Base-by-base conservation (phyloP, 257 asterid species). In the Capsicum rhomboideum region DNA sequence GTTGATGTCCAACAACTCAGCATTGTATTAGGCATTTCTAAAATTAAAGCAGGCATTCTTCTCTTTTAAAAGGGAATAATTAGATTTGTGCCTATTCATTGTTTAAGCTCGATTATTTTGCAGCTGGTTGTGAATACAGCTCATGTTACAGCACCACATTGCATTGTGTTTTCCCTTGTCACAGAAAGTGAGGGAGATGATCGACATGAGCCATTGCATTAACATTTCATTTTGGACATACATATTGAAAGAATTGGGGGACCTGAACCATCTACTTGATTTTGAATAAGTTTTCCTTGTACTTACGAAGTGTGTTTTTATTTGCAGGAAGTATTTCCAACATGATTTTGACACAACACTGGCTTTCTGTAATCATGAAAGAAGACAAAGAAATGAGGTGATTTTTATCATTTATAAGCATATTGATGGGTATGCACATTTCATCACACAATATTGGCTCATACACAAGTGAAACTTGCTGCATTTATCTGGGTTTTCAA, bases 311-410 rank as follows among this genome's bases (percentile, higher is more conserved):
- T 78, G 66, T 68, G 53, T 82, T 67, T 84, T 75, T 82, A 49
- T 79, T 52, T 89, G 88, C 94, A 96, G 99, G 87, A 93, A 91
- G 89, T 89, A 86, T 88, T 90, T 91, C 85, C 98, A 92, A 89
- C 97, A 89, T 89, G 98, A 96, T 90, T 96, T 96, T 91, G 99
- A 94, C 84, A 83, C 97, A 31, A 92, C 98, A n/a, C 95, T 96
- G 86, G 98, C 98, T 85, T 92, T 90, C 78, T 87, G 93, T 84
- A 92, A 94, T 90, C 90, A 96, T 83, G 99, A 94, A 91, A 91
- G 97, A 83, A 92, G 91, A 87, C 99, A 93, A 86, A 91, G 93
- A 86, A 89, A 92, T 4, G 97, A 96, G 98, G 99, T 93, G 87
- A 90, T 72, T 49, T 66, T 82, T 75, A 23, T 79, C 63, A 50